Evolutionary conservation across 1,284 basidiomycete species (phyloP), one percentile per base, ranked within the genome.

Genomic region (Pseudozyma thailandica): DNA sequence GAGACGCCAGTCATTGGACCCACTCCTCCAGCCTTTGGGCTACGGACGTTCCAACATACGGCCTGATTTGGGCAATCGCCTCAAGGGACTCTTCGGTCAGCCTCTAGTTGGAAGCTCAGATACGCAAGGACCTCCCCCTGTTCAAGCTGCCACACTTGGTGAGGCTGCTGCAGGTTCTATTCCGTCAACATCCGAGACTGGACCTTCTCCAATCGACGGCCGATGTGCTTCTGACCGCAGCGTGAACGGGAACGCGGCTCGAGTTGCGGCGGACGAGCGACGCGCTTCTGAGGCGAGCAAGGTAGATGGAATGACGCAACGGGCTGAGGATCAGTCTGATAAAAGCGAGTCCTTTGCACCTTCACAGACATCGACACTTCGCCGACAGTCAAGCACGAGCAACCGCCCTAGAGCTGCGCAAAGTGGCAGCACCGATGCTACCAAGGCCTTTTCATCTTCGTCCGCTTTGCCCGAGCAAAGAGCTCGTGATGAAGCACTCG

Each of bases 41-140:
- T 53, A 48, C 23, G 49, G 51, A 52, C 56, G 61, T 21, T 15
- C 39, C 9, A 23, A 12, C 6, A 21, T 15, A 12, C 18, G 21
- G 6, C 50, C 46, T n/a, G 68, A 71, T 15, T 8, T 72, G 5
- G 50, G 49, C 2, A 47, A 50, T 21, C 60, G 72, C 9, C 62
- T 74, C 42, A 72, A 64, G n/a, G 72, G 63, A 15, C 50, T 74
- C 4, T 74, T 74, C 25, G 72, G 68, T 4, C 64, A 71, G 28
- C 59, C 68, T 13, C 59, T 74, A 9, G 46, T 74, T 25, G 50
- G n/a, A 7, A 33, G 35, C 7, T n/a, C 57, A 7, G 41, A 44
- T 7, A 27, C 28, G 27, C 48, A 50, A 25, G 13, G 4, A 10
- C 12, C 12, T 13, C 31, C 12, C 12, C 31, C 31, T 13, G 31